Conservation (phyloP, 1,139 yeast genomes). For the Kodamaea derodonti region DNA sequence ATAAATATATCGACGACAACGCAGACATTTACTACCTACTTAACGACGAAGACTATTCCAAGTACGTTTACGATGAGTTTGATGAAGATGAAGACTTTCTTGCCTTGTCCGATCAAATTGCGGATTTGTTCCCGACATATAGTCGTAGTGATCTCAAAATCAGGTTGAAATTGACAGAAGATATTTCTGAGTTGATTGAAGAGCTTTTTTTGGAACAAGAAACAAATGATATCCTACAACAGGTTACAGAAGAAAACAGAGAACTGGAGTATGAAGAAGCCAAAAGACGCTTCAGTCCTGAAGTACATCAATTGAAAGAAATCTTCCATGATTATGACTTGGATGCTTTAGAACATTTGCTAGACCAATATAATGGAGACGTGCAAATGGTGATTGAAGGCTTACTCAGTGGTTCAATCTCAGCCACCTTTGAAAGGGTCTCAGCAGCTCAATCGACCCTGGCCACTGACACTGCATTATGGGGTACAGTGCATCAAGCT, state of each 20-base stretch:
- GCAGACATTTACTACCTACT: slow-evolving; percentile 6
- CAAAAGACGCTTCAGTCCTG: slow-evolving; percentile 7
- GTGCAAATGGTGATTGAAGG: slow-evolving; percentile 13
- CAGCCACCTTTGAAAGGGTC: slow-evolving; percentile 6
- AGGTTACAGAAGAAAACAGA: slow-evolving; percentile 7
- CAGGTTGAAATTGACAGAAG: slow-evolving; percentile 17
- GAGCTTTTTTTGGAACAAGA: slow-evolving; percentile 18
- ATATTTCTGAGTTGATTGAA: slow-evolving; percentile 20
- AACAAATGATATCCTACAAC: slow-evolving; percentile 9
- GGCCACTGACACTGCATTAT: slow-evolving; percentile 3
- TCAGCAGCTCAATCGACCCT: background rate
- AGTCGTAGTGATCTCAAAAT: slow-evolving; percentile 24
- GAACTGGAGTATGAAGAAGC: slow-evolving; percentile 5
- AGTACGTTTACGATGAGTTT: slow-evolving; percentile 12
- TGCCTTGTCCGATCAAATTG: slow-evolving; percentile 19
- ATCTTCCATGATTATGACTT: slow-evolving; percentile 20
- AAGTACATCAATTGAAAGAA: slow-evolving; percentile 16
- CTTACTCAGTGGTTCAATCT: slow-evolving; percentile 10
- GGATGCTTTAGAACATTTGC: slow-evolving; percentile 13
- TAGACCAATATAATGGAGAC: slow-evolving; percentile 16
- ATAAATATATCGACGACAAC: slow-evolving; percentile 2
- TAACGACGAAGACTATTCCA: slow-evolving; percentile 12
- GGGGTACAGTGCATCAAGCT: slow-evolving; percentile 9
- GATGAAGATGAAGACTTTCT: slow-evolving; percentile 15
- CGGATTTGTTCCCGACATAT: slow-evolving; percentile 27